Evolutionary conservation across 129 eudicot species (phyloP).

Genomic region (Helianthus tuberosus): DNA sequence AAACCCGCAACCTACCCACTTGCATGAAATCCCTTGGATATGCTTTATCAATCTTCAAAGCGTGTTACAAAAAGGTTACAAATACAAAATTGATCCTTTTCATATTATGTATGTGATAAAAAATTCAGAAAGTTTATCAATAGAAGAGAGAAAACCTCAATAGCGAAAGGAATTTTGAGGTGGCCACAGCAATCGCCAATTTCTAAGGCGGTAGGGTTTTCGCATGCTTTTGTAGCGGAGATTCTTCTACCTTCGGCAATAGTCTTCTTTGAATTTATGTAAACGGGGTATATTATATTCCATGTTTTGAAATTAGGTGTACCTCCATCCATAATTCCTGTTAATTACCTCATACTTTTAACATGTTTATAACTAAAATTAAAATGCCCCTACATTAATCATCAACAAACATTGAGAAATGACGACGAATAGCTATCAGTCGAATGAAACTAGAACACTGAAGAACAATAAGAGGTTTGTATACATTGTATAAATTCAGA

Average conservation of each 20-base stretch:
- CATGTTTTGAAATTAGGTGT: conserved; percentile 73
- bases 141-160: conserved; percentile 56
- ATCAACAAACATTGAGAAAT: neutral
- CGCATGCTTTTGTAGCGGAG: conserved; percentile 68
- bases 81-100: too few relatives aligned
- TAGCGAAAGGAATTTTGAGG: conserved; percentile 72
- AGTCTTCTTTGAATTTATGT: conserved; percentile 93
- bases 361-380: neutral
- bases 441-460: neutral
- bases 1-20: conserved; percentile 85
- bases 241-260: conserved; percentile 93
- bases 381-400: neutral
- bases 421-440: neutral
- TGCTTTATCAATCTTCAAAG: conserved; percentile 73
- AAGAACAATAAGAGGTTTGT: too few relatives aligned
- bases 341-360: neutral
- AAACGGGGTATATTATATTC: conserved; percentile 79
- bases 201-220: too few relatives aligned
- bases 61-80: conserved; percentile 1
- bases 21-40: conserved; percentile 98
- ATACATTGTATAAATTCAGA: neutral
- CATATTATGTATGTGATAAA: too few relatives aligned
- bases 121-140: neutral
- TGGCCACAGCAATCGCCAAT: conserved; percentile 77
- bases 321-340: conserved; percentile 66